Evolutionary conservation across 192 early-diverging fungal genomes (phyloP), one percentile per base, ranked within the genome.

Genomic region (Obelidium mucronatum): DNA sequence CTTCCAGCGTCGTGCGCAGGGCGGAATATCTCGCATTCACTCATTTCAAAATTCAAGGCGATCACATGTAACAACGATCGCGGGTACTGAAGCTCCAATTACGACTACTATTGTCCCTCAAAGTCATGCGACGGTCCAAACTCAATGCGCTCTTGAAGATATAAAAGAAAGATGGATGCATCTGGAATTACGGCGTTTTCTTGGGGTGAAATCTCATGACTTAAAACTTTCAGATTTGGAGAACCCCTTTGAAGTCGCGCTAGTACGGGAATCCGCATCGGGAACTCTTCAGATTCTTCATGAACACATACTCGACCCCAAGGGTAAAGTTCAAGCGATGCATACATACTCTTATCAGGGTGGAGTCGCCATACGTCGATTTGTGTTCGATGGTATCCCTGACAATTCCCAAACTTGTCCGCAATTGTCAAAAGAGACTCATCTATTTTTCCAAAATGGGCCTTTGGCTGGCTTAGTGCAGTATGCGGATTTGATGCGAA

Each of bases 151-250:
- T n/a, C n/a, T n/a, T n/a, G n/a, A n/a, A n/a, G n/a, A n/a, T n/a
- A n/a, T n/a, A n/a, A n/a, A n/a, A n/a, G n/a, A n/a, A n/a, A n/a
- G n/a, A n/a, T n/a, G n/a, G n/a, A n/a, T n/a, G n/a, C n/a, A n/a
- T n/a, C n/a, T n/a, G n/a, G n/a, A n/a, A n/a, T n/a, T n/a, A n/a
- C n/a, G n/a, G n/a, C n/a, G n/a, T 6, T 73, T 66, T 58, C 28
- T 28, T 28, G 79, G 75, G 6, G 40, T 61, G 31, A 84, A 86
- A 56, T 40, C 80, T 17, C 37, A n/a, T 17, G 54, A 79, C n/a
- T 84, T 83, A 83, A 78, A 83, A 75, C 81, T 69, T 17, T 63
- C 44, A 5, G 72, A 42, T 5, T 68, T 53, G 22, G 79, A 72
- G 2, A 84, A 74, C 42, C 69, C 83, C 48, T 60, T 31, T 22